Evolutionary conservation across 225 moss, liverwort and hornwort genomes (phyloP), one percentile per base, ranked within the genome.

Genomic region (Physcomitrium patens): DNA sequence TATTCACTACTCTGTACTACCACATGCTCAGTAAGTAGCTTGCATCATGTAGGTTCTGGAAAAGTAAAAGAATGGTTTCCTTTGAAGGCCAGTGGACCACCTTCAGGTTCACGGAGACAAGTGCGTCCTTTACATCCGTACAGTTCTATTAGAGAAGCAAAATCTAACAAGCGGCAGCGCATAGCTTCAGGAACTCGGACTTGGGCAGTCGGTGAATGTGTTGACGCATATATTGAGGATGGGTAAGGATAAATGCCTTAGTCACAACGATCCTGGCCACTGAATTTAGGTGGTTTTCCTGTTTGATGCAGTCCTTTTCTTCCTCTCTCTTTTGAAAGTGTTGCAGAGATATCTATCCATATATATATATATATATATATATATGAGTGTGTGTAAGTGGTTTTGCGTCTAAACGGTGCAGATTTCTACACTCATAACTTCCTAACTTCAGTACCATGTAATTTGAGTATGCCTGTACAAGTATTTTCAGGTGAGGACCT

Each of bases 51-150:
- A 86, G 86, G 82, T 37, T 67, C 48, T 55, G 47, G 60, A 56
- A 76, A 79, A 62, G 60, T 86, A 28, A 78, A 89, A 71, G 94
- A 94, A 67, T 92, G 90, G 94, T 83, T 92, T 71, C 90, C 90
- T 17, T 59, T 89, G 26, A 83, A 89, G 56, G 82, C 79, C 27
- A 67, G 67, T 67, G 86, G 81, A 27, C 57, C 70, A 9, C 51
- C 14, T 14, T 65, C 70, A 42, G 78, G 69, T n/a, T 72, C 82
- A 43, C 83, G 82, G 54, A 90, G 89, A 44, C 85, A 86, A 71
- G 87, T 92, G 24, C 82, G 94, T 22, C 72, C 89, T 37, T 76
- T 89, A n/a, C 88, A 86, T 69, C 80, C 88, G 9, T 85, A 82
- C 31, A 79, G 72, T 73, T 67, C 79, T 55, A 69, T 82, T 8